Evolutionary conservation across 2,329 filamentous ascomycete genomes (phyloP).

Genomic region (Clathrospora elynae): DNA sequence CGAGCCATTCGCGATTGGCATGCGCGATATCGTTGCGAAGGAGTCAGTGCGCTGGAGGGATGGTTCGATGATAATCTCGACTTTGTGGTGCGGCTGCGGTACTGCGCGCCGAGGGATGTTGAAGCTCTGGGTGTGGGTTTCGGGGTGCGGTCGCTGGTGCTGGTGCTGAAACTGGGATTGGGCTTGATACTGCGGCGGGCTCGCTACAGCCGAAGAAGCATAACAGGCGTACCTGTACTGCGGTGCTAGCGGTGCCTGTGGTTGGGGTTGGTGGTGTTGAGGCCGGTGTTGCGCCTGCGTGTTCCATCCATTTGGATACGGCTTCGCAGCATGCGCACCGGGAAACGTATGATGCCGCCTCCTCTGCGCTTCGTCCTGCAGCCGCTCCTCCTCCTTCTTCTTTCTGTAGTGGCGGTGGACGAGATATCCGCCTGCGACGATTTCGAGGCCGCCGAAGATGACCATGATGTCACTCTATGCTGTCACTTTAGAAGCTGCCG

Average conservation of each 20-base stretch:
- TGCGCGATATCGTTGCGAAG: constrained; percentile 41
- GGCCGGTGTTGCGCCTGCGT: constrained; percentile 20
- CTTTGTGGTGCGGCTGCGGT: constrained; percentile 30
- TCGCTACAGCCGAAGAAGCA: constrained; percentile 16
- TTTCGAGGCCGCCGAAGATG: constrained; percentile 48
- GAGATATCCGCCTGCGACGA: constrained; percentile 44
- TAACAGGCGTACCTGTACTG: constrained; percentile 38
- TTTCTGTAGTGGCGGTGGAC: constrained; percentile 44
- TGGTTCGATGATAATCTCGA: constrained; percentile 37
- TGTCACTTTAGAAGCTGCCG: too few relatives aligned
- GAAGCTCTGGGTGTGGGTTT: constrained; percentile 31
- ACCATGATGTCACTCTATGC: constrained; percentile 36
- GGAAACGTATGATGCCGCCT: constrained; percentile 39
- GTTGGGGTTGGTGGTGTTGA: constrained; percentile 19
- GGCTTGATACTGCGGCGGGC: constrained; percentile 12
- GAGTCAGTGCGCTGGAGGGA: constrained; percentile 40
- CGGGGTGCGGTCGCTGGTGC: constrained; percentile 20
- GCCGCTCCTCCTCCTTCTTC: constrained; percentile 40
- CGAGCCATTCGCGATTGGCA: constrained; percentile 43
- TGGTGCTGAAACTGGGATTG: constrained; percentile 19
- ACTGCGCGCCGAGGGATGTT: constrained; percentile 37
- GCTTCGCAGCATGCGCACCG: constrained; percentile 27
- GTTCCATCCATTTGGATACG: constrained; percentile 18
- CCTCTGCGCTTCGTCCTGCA: constrained; percentile 33
- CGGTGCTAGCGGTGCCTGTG: constrained; percentile 15